Evolutionary conservation across 2,329 filamentous ascomycete species (phyloP).

Genomic region (Ophiostoma perfectum): DNA sequence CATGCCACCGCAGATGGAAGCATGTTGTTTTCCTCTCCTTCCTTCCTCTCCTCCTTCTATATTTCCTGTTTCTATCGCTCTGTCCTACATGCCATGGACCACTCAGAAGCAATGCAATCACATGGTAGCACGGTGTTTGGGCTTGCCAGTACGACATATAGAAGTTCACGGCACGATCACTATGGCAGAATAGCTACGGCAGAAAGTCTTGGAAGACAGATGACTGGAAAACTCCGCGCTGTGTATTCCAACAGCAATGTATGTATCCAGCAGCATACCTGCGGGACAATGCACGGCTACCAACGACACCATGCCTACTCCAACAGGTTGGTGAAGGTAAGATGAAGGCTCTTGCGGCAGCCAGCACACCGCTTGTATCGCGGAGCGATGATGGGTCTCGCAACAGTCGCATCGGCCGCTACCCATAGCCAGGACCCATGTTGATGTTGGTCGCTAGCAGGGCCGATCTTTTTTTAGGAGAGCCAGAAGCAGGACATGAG

Average conservation of each 20-base stretch:
- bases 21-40: not conserved
- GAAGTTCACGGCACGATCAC: not conserved
- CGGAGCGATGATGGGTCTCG: not conserved
- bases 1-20: not conserved
- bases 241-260: too few species aligned
- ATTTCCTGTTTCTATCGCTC: not conserved
- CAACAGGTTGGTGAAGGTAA: not conserved
- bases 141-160: not conserved
- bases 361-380: not conserved
- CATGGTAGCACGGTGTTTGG: not conserved
- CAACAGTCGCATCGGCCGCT: constrained; percentile 12
- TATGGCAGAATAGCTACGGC: not conserved
- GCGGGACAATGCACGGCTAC: not conserved
- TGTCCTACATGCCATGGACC: not conserved
- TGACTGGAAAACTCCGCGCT: not conserved
- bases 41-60: not conserved
- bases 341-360: too few species aligned
- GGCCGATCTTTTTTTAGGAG: too few species aligned
- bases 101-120: not conserved
- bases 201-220: too few species aligned
- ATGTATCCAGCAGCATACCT: too few species aligned
- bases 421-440: not conserved
- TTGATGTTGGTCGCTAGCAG: not conserved
- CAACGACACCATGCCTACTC: not conserved
- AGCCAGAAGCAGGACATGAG: not conserved